A percentile compares a stretch with the other conserved stretches of the same genome.
phyloP scores from a whole-genome alignment of 495 filamentous ascomycete genomes.

The Apiosordaria backusii region DNA sequence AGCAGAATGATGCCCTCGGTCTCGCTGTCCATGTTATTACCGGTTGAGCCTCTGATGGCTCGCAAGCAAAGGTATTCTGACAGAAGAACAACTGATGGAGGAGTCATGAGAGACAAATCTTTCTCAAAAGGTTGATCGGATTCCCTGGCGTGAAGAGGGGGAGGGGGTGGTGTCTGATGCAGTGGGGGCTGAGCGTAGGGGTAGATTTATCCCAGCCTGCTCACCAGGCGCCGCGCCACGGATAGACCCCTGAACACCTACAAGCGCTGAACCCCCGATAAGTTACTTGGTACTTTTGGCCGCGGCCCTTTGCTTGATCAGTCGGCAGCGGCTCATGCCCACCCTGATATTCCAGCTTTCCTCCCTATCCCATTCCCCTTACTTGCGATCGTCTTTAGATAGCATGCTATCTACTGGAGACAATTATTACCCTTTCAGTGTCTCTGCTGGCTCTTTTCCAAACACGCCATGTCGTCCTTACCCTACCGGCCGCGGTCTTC shows the following conservation, averaged over 20 bases:
- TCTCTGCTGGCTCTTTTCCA: background rate
- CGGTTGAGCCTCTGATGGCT: background rate
- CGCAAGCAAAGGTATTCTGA: background rate
- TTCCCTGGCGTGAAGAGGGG: background rate
- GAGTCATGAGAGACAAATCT: background rate
- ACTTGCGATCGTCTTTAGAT: no score
- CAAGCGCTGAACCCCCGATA: background rate
- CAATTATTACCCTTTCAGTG: no score
- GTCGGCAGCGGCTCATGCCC: no score
- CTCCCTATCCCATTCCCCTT: no score
- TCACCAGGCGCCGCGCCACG: background rate
- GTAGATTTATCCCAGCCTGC: slow-evolving; percentile 3
- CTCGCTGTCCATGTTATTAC: background rate
- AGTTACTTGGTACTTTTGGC: background rate
- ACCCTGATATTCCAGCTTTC: no score
- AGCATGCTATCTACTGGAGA: no score
- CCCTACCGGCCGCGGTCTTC: background rate
- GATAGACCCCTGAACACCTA: background rate
- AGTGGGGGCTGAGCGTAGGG: no score
- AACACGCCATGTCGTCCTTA: background rate
- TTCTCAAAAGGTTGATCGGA: background rate
- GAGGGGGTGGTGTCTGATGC: no score
- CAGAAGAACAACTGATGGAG: background rate
- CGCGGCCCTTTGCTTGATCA: background rate
- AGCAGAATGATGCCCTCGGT: slow-evolving; percentile 30